These are phyloP conservation scores for Vigna trinervia DNA, from an alignment of 306 rosid species.

Conservation along the genomic window DNA sequence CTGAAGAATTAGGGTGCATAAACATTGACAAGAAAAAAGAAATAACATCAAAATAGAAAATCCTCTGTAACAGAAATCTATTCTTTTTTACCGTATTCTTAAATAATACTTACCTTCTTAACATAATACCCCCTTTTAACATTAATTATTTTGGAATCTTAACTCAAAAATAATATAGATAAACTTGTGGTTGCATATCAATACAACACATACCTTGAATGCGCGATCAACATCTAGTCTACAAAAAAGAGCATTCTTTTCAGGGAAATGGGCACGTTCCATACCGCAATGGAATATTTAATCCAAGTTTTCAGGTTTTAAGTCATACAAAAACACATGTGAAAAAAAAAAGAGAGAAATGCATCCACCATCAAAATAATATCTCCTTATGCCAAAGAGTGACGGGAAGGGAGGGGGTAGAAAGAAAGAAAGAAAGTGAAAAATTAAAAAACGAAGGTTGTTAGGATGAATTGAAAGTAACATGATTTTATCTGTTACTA, in stretches of 20 bases:
- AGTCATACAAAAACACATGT: not conserved
- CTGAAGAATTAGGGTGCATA: not conserved
- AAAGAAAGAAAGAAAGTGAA: too few relatives aligned
- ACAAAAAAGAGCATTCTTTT: not conserved
- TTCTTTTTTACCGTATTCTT: not conserved
- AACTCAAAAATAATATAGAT: not conserved
- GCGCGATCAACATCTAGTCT: constrained; percentile 1
- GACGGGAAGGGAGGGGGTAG: too few relatives aligned
- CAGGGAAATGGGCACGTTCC: constrained; percentile 6
- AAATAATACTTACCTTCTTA: constrained; percentile 23
- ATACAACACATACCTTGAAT: not conserved
- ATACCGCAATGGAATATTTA: not conserved
- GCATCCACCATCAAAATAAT: not conserved
- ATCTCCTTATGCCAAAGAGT: not conserved
- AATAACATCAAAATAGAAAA: constrained; percentile 22
- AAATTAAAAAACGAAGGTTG: too few relatives aligned
- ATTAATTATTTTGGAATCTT: not conserved
- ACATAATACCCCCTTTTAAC: constrained; percentile 1
- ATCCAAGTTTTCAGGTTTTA: not conserved
- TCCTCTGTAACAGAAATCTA: not conserved
- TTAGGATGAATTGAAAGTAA: too few relatives aligned
- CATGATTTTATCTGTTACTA: too few relatives aligned
- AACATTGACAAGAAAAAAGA: not conserved
- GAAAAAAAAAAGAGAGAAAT: not conserved
- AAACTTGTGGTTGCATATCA: not conserved